Evolutionary conservation across 2,329 filamentous ascomycete species (phyloP).

Genomic region (Sporothrix inflata): DNA sequence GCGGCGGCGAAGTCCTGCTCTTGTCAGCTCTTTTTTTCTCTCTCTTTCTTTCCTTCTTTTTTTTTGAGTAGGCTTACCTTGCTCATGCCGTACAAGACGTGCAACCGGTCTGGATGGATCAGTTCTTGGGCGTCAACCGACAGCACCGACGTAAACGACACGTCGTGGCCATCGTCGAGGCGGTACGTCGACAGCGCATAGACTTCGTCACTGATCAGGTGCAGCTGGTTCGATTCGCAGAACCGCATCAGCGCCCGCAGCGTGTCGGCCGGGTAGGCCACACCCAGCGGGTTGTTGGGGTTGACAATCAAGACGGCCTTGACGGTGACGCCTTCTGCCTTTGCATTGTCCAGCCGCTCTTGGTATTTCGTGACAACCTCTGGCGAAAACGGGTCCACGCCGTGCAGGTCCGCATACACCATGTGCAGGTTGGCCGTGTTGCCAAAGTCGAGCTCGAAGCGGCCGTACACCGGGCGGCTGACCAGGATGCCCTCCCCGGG

Average conservation of each 20-base stretch:
- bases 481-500: neutral
- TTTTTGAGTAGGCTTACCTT: neutral
- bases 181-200: neutral
- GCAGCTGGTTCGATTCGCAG: neutral
- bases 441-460: slow-evolving; percentile 13
- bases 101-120: neutral
- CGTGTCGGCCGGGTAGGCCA: neutral
- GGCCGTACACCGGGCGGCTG: neutral
- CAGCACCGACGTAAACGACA: neutral
- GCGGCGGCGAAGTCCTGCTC: neutral
- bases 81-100: slow-evolving; percentile 2
- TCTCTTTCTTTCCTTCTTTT: no score
- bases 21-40: no score
- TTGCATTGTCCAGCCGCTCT: neutral
- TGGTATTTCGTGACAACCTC: neutral
- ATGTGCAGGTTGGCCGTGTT: neutral
- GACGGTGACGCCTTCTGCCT: neutral
- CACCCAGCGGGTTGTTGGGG: neutral
- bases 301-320: neutral
- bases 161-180: neutral
- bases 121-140: neutral
- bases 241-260: neutral
- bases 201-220: neutral
- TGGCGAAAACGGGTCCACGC: neutral
- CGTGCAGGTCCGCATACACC: slow-evolving; percentile 11